Evolutionary conservation across 345 rosid species (phyloP), one percentile per base, ranked within the genome.

Genomic region (Boechera stricta): DNA sequence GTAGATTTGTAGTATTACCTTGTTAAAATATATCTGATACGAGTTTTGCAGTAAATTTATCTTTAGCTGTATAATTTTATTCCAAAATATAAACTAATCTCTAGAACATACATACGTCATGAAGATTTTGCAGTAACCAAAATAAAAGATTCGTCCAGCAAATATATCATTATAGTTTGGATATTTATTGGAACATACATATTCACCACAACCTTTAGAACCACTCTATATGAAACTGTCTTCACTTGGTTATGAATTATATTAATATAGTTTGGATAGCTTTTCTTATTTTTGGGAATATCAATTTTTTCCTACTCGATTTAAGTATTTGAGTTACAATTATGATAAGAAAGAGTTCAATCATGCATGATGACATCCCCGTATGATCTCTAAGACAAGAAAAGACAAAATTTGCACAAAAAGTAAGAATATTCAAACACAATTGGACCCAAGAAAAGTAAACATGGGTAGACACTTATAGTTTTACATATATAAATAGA

Each of bases 371-470:
- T 77, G 58, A 63, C 75, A 77, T 69, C 70, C 4, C 47, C 55
- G 16, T 57, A 67, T 67, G 74, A 76, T 76, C 74, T 53, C 75
- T 36, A 55, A 18, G 72, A 55, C 72, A 71, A 71, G 66, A 71
- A 55, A 77, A 71, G 80, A 71, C 80, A 77, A 77, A 64, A 36
- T 7, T 56, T 64, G 76, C 80, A 55, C 72, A 63, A 77, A 77
- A 71, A 64, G 80, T 55, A 77, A 57, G 76, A 71, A 77, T 77
- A 71, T 56, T 77, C 36, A 56, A 70, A 77, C 60, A 71, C 47
- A 57, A 57, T 66, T 71, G 80, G 67, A 56, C 76, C 72, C 12
- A 44, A 63, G 31, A 64, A 29, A 77, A 38, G 77, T 69, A 69
- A 70, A 77, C 75, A 70, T 63, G 64, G 52, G 59, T 45, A 70